These are phyloP conservation scores for Hymenoscyphus linearis DNA, from an alignment of 2,329 filamentous ascomycete genomes.

Conservation along the genomic window DNA sequence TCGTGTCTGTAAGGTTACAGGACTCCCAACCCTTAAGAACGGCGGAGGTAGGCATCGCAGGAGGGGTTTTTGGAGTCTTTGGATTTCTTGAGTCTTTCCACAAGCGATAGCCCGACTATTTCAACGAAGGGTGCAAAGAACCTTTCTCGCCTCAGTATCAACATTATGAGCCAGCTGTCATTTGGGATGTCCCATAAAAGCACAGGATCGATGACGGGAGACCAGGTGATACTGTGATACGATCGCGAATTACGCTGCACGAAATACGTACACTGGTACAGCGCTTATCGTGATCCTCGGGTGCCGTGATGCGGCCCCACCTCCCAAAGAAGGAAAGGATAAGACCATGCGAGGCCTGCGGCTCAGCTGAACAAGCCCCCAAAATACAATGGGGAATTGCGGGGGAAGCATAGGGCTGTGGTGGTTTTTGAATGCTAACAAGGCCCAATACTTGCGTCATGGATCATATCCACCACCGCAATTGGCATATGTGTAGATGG, in stretches of 20 bases:
- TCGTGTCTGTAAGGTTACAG: conserved; percentile 45
- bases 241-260: no score
- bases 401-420: background rate
- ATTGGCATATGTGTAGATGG: background rate
- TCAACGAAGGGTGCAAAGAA: background rate
- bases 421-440: background rate
- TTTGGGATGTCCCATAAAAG: background rate
- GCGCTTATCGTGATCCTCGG: background rate
- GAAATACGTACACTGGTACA: background rate
- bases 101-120: background rate
- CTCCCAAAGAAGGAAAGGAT: conserved; percentile 12
- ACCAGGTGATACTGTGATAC: background rate
- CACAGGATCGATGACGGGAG: no score
- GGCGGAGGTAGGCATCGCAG: conserved; percentile 26
- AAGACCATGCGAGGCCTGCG: conserved; percentile 5
- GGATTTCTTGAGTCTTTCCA: no score
- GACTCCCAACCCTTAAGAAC: conserved; percentile 42
- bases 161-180: background rate
- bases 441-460: background rate
- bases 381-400: background rate
- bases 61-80: background rate
- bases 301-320: background rate
- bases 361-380: background rate
- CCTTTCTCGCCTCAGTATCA: background rate
- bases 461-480: background rate